Evolutionary conservation across 2,329 filamentous ascomycete genomes (phyloP).

Genomic region (Neonectria punicea): DNA sequence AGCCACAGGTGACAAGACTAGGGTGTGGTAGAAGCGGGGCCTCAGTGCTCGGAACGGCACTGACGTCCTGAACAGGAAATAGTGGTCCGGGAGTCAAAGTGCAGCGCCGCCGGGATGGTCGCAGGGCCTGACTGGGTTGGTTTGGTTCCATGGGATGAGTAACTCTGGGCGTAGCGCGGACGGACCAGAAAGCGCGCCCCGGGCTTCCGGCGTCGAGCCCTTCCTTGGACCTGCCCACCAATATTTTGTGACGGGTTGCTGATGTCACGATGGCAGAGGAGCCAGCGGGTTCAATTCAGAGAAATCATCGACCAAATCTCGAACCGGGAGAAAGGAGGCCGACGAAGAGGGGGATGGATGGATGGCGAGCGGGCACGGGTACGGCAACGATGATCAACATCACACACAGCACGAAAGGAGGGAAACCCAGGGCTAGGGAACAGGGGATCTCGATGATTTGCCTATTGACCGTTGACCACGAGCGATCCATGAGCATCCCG

Average conservation of each 20-base stretch:
- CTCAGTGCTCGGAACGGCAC: conserved; percentile 36
- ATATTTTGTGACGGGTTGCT: background rate
- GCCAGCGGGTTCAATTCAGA: background rate
- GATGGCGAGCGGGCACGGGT: background rate
- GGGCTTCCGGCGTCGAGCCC: background rate
- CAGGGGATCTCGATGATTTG: conserved; percentile 37
- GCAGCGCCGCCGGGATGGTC: conserved; percentile 37
- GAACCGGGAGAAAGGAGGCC: background rate
- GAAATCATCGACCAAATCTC: background rate
- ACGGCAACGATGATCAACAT: conserved; percentile 32
- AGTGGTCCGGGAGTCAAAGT: conserved; percentile 37
- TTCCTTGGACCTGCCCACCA: conserved; percentile 9
- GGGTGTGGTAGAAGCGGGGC: conserved; percentile 33
- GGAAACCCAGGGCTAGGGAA: conserved; percentile 31
- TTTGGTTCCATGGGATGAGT: conserved; percentile 14
- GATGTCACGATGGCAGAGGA: background rate
- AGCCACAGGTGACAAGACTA: conserved; percentile 34
- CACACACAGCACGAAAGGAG: conserved; percentile 34
- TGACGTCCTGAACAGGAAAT: conserved; percentile 40
- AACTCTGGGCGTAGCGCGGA: conserved; percentile 13
- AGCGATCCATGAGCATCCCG: conserved; percentile 43
- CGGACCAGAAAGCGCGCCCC: conserved; percentile 20
- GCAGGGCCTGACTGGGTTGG: conserved; percentile 20
- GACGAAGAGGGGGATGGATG: background rate
- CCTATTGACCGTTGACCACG: conserved; percentile 44